These are phyloP conservation scores for Arthrobotrys sphaeroides DNA, from an alignment of 2,329 filamentous ascomycete genomes.

Conservation along the genomic window DNA sequence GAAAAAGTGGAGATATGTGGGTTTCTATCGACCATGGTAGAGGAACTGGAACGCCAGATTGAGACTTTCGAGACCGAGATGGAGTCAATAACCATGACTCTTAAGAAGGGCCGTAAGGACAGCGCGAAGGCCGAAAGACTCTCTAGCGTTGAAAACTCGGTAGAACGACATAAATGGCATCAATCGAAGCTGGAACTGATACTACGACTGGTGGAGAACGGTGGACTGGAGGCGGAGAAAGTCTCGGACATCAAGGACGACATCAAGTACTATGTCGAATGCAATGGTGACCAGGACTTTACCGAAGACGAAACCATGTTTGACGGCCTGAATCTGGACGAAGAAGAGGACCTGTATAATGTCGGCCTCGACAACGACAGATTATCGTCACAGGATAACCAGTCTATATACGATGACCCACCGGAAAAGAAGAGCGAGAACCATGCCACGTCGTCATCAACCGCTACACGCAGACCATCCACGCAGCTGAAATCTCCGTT, in stretches of 20 bases:
- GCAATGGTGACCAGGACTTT: constrained; percentile 87
- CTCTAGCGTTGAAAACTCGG: constrained; percentile 81
- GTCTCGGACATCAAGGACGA: constrained; percentile 89
- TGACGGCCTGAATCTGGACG: constrained; percentile 89
- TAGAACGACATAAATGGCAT: constrained; percentile 97
- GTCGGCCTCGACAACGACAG: constrained; percentile 82
- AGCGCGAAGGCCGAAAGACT: constrained; percentile 84
- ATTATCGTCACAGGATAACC: constrained; percentile 92
- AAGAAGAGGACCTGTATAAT: constrained; percentile 88
- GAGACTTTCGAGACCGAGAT: constrained; percentile 90
- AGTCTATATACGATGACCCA: constrained; percentile 87
- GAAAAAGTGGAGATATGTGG: constrained; percentile 89
- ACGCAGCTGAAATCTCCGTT: constrained; percentile 92
- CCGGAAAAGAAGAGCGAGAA: constrained; percentile 65
- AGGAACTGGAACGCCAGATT: constrained; percentile 92
- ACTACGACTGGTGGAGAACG: constrained; percentile 89
- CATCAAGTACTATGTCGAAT: constrained; percentile 94
- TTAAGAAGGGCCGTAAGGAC: constrained; percentile 96
- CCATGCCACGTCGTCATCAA: constrained; percentile 60
- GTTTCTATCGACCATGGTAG: constrained; percentile 85
- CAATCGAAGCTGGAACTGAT: constrained; percentile 91
- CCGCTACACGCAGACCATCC: constrained; percentile 76
- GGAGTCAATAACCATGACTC: constrained; percentile 82
- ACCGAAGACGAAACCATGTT: constrained; percentile 95
- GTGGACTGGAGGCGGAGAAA: constrained; percentile 84